Evolutionary conservation across 1,284 basidiomycete species (phyloP), one percentile per base, ranked within the genome.

Genomic region (Fomitopsis schrenkii): DNA sequence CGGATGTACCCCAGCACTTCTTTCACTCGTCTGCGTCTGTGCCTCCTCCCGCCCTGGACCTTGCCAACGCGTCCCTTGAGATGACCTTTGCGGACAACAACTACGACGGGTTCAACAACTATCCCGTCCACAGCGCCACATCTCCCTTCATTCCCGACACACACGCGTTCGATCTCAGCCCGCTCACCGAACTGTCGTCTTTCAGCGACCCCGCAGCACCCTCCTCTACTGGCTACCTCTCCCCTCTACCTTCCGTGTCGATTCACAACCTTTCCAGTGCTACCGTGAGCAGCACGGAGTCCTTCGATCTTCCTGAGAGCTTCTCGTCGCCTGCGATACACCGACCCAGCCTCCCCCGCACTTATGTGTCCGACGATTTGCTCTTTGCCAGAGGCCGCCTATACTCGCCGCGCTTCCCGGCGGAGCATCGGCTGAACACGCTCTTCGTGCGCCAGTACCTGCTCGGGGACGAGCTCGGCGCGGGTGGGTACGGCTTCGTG

Each of bases 401-500:
- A 69, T 64, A 86, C 70, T 88, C 84, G 9, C 74, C 77, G 33
- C 82, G 84, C 41, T 90, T 93, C 68, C 84, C 87, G 2, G 66
- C 72, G 3, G 81, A 79, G 2, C 89, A 94, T 72, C 70, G 69
- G 28, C 83, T 97, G 40, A 83, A 90, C 67, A 74, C 81, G 1
- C 77, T 81, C 36, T 97, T 97, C 70, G 83, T 83, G 10, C 76
- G 77, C 42, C 75, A 74, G 46, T 97, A 95, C 73, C 74, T 79
- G 26, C 82, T 96, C 48, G 83, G 82, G 45, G 89, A 90, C 64
- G 93, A 95, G 74, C 85, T 97, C 42, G 95, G 95, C 54, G 86
- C 87, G 9, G 95, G 95, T 44, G 95, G 95, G 15, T 97, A 95
- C 71, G 95, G 95, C 7, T 97, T 97, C 72, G 95, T 97, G 30